Evolutionary conservation across 192 early-diverging fungal species (phyloP).

Genomic region (Chytriomyces sp.): DNA sequence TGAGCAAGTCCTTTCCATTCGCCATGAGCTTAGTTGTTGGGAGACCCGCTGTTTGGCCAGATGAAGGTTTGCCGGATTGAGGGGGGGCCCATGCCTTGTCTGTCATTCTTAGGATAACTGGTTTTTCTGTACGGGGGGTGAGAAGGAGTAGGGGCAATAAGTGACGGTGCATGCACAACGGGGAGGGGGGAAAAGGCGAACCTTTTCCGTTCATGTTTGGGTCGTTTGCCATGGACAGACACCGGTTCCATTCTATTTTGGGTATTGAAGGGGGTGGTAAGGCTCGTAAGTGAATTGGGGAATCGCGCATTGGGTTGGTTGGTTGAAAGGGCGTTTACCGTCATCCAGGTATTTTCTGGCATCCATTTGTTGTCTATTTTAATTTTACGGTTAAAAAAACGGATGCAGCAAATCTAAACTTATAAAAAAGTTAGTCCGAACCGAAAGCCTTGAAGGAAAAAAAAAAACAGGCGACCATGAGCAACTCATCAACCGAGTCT

Average conservation of each 20-base stretch:
- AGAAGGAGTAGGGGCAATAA: neutral
- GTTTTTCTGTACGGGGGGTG: constrained; percentile 20
- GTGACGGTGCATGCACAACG: no score
- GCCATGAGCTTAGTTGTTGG: constrained; percentile 29
- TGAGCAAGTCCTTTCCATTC: constrained; percentile 28
- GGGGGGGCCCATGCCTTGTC: constrained; percentile 17
- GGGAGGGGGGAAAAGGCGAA: no score
- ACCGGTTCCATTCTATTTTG: neutral
- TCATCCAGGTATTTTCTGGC: neutral
- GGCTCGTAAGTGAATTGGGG: neutral
- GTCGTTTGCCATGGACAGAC: neutral
- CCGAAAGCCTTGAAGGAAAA: no score
- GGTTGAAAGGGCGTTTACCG: neutral
- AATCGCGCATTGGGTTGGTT: neutral
- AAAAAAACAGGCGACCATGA: no score
- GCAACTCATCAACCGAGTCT: no score
- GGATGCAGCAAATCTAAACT: neutral
- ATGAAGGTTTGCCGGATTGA: neutral
- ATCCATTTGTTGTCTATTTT: constrained; percentile 3
- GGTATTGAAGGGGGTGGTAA: no score
- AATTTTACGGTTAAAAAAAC: neutral
- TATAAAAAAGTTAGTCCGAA: no score
- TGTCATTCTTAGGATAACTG: constrained; percentile 15
- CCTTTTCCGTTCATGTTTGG: neutral
- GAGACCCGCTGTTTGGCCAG: constrained; percentile 3